These are phyloP conservation scores for Fusarium graminum DNA, from an alignment of 2,329 filamentous ascomycete genomes.

Conservation along the genomic window DNA sequence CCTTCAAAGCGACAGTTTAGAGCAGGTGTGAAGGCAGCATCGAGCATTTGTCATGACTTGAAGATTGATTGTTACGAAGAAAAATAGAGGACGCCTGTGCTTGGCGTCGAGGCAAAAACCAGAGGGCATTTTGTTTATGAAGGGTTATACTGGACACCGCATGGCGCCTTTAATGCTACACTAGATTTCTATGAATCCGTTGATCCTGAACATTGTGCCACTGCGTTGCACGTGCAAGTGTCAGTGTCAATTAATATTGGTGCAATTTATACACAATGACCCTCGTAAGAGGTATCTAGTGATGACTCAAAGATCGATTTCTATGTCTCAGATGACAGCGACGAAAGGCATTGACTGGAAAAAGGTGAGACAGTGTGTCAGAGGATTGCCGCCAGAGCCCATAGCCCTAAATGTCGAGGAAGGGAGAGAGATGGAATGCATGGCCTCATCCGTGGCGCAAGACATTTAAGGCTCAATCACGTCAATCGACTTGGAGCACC, in stretches of 20 bases:
- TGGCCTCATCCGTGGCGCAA: slow-evolving; percentile 15
- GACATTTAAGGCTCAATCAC: slow-evolving; percentile 8
- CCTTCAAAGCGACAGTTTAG: slow-evolving; percentile 1
- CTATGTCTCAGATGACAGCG: background rate
- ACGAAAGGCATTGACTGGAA: background rate
- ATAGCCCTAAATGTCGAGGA: slow-evolving; percentile 10
- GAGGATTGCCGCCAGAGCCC: background rate
- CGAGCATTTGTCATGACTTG: slow-evolving; percentile 7
- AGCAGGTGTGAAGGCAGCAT: slow-evolving; percentile 19
- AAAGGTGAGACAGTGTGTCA: slow-evolving; percentile 4
- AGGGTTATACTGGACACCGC: slow-evolving; percentile 39
- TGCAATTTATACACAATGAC: slow-evolving; percentile 2
- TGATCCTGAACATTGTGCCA: background rate
- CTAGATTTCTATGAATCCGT: slow-evolving; percentile 35
- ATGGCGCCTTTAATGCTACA: slow-evolving; percentile 39
- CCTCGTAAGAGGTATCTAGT: slow-evolving; percentile 4
- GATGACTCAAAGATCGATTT: slow-evolving; percentile 16
- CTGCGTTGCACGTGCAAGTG: background rate
- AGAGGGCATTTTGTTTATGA: slow-evolving; percentile 41
- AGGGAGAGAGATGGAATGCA: slow-evolving; percentile 33
- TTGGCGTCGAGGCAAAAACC: slow-evolving; percentile 40
- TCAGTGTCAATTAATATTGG: background rate
- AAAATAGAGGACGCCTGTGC: slow-evolving; percentile 34
- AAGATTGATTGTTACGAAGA: slow-evolving; percentile 21
- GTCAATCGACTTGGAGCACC: background rate